These are phyloP conservation scores for Eustoma russellianum DNA, from an alignment of 257 asterid genomes.

Conservation along the genomic window DNA sequence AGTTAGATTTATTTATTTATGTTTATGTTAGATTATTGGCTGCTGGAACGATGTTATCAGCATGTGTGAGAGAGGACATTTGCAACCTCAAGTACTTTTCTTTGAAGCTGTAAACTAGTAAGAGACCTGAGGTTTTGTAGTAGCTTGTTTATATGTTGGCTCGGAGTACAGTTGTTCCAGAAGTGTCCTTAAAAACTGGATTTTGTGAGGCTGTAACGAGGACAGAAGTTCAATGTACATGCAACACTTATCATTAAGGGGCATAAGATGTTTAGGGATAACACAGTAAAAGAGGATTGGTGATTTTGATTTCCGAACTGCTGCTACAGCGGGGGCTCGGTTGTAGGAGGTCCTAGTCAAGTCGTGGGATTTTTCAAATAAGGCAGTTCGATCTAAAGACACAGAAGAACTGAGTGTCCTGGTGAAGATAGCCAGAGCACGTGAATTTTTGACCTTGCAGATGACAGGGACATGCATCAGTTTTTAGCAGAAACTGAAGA, in stretches of 20 bases:
- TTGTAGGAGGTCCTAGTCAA: constrained; percentile 4
- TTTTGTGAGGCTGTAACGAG: constrained; percentile 13
- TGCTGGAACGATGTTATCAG: constrained; percentile 76
- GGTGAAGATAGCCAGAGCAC: neutral
- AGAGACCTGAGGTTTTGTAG: constrained; percentile 11
- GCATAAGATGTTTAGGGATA: too few species aligned
- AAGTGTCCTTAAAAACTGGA: neutral
- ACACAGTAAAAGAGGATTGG: too few species aligned
- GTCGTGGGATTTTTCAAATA: neutral
- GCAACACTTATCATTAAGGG: too few species aligned
- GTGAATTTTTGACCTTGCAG: neutral
- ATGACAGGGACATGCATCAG: neutral
- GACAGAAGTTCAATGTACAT: constrained; percentile 26
- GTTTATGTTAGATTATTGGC: constrained; percentile 54
- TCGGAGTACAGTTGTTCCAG: constrained; percentile 11
- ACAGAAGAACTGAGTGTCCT: neutral
- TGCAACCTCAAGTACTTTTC: constrained; percentile 93
- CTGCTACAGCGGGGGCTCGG: constrained; percentile 7
- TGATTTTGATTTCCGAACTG: neutral
- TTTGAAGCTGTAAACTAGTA: constrained; percentile 68
- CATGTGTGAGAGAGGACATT: constrained; percentile 84
- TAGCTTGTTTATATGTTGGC: constrained; percentile 18
- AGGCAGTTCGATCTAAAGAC: too few species aligned
- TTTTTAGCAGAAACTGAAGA: constrained; percentile 10
- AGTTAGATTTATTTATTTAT: too few species aligned